Evolutionary conservation across 2,329 filamentous ascomycete genomes (phyloP), one percentile per base, ranked within the genome.

Genomic region (Phyllosticta citrichinensis): DNA sequence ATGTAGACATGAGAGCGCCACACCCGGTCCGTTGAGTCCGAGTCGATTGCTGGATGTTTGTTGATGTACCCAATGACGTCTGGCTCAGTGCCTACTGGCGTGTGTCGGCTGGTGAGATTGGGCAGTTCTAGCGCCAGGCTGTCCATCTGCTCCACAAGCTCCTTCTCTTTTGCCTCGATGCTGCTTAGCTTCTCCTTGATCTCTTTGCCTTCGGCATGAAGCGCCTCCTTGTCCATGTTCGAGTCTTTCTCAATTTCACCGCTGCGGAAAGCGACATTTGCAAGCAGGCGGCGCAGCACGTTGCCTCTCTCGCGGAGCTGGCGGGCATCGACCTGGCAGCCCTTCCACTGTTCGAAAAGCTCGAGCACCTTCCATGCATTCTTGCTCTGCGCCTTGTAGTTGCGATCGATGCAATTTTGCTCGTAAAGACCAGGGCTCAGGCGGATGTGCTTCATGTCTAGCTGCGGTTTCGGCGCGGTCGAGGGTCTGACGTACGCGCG

Each of bases 371-470:
- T 74, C 68, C 76, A 79, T 2, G 83, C 79, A 56, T 81, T 77
- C 14, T 77, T 74, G 12, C 78, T 74, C 60, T 82, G 79, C 0
- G 75, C 72, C 14, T 73, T 80, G 76, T 97, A 97, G 73, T 97
- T 97, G 66, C 94, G 86, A 66, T 91, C 87, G 63, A 87, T 72
- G 75, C 90, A 96, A 70, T 95, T 97, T 66, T 87, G 80, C 67
- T 88, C 83, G 78, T 97, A 89, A 17, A 95, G 81, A 14, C 87
- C 83, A 17, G 88, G 84, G 74, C 95, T 89, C 69, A 91, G 83
- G 62, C 92, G 91, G 72, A 99, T 96, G 76, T 94, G 87, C 73
- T 90, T 93, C 71, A 96, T 82, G 76, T 97, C 88, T 66, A 95
- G 82, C 55, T 82, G 82, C 25, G 89, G 84, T 71, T 90, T 93